phyloP scores from a whole-genome alignment of 768 basidiomycete species.

The Macrocybe gigantea region DNA sequence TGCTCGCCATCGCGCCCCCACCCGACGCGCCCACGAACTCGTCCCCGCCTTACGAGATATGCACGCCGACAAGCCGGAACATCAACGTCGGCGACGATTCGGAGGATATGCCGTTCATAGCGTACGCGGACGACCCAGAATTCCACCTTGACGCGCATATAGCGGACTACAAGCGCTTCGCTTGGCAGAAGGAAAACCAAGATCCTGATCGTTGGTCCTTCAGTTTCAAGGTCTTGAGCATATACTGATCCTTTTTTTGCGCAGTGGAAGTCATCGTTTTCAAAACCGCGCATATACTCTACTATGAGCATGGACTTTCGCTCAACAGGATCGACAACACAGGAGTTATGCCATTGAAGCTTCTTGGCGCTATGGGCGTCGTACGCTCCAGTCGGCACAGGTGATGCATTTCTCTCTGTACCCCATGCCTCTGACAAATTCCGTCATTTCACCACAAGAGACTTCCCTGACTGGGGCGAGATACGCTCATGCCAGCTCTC shows the following conservation, averaged over 20 bases:
- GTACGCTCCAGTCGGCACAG: constrained; percentile 16
- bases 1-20: too few relatives aligned
- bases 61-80: constrained; percentile 42
- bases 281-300: constrained; percentile 41
- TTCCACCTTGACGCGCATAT: constrained; percentile 40
- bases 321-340: constrained; percentile 44
- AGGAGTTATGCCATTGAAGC: constrained; percentile 33
- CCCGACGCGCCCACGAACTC: too few relatives aligned
- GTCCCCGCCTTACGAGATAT: constrained; percentile 46
- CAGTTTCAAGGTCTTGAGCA: neutral
- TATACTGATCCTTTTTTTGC: neutral
- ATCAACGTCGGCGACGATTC: constrained; percentile 55
- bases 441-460: constrained; percentile 12
- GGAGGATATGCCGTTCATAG: constrained; percentile 51
- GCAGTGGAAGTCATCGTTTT: constrained; percentile 45
- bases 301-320: constrained; percentile 27
- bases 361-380: constrained; percentile 22
- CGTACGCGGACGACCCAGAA: constrained; percentile 52
- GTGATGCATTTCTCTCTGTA: constrained; percentile 8
- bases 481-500: constrained; percentile 4
- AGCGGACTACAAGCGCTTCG: constrained; percentile 34
- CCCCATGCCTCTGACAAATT: neutral
- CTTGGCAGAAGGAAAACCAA: constrained; percentile 38
- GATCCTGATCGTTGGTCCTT: constrained; percentile 32
- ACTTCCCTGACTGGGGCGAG: constrained; percentile 25